A percentile compares a stretch with the other conserved stretches of the same genome.
Conservation (phyloP, 345 rosid species). For the Bretschneidera sinensis region DNA sequence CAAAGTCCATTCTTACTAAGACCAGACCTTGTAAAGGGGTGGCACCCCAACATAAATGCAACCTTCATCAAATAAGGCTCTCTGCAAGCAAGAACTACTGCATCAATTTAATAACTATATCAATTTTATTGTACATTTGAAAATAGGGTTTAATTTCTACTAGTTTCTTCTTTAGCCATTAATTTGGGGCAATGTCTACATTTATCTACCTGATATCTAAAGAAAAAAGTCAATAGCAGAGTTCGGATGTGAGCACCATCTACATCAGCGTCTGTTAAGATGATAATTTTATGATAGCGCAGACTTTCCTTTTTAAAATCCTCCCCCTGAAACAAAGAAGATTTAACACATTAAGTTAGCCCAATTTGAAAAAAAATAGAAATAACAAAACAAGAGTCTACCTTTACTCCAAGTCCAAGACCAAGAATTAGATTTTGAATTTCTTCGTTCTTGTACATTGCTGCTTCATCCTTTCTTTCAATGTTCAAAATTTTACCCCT, state of each 20-base stretch:
- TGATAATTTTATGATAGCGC: constrained; percentile 93
- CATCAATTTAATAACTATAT: too few species aligned
- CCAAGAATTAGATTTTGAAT: constrained; percentile 92
- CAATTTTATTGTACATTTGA: not conserved
- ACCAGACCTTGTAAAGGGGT: constrained; percentile 97
- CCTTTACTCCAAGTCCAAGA: constrained; percentile 99
- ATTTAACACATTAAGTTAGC: constrained; percentile 11
- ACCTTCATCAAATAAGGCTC: constrained; percentile 84
- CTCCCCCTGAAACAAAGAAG: constrained; percentile 63
- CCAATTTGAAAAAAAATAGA: constrained; percentile 2
- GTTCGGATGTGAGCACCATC: constrained; percentile 99
- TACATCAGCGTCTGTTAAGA: constrained; percentile 98
- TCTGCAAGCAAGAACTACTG: constrained; percentile 40
- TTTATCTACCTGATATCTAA: constrained; percentile 81
- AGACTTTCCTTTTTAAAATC: constrained; percentile 77
- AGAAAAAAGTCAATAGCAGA: constrained; percentile 88
- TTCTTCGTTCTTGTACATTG: constrained; percentile 98
- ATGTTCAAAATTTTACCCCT: constrained; percentile 95
- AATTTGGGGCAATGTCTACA: constrained; percentile 1
- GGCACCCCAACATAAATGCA: constrained; percentile 98
- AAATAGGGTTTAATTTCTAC: not conserved
- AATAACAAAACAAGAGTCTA: constrained; percentile 19
- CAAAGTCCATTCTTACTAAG: constrained; percentile 13
- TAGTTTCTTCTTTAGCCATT: not conserved
- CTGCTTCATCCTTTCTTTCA: constrained; percentile 94